Evolutionary conservation across 306 rosid genomes (phyloP).

Genomic region (Crataegus laevigata): DNA sequence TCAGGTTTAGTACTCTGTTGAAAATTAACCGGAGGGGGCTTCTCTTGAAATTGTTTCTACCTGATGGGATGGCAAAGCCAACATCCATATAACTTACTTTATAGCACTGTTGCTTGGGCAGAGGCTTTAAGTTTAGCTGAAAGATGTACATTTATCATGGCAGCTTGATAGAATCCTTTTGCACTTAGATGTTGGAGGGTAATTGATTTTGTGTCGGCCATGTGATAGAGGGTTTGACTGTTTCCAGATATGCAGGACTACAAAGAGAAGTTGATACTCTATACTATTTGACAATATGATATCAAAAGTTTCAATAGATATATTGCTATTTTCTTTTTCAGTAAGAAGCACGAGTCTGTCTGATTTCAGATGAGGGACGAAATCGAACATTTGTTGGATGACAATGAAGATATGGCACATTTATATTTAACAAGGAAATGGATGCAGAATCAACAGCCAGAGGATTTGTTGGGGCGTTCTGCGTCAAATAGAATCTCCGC

Average conservation of each 20-base stretch:
- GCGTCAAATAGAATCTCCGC: slow-evolving; percentile 36
- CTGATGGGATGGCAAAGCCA: background rate
- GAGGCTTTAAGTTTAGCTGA: background rate
- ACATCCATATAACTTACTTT: background rate
- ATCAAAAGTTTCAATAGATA: background rate
- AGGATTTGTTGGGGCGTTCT: slow-evolving; percentile 44
- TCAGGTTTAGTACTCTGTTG: no score
- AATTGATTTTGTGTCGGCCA: background rate
- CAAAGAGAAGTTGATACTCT: background rate
- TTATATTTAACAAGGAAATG: slow-evolving; percentile 86
- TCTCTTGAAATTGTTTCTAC: background rate
- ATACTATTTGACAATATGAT: background rate
- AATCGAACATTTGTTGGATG: slow-evolving; percentile 87
- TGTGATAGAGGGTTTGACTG: background rate
- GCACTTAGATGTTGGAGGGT: background rate
- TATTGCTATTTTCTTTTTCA: background rate
- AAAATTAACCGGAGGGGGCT: background rate
- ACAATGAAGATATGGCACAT: slow-evolving; percentile 92
- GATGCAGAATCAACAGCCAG: slow-evolving; percentile 70
- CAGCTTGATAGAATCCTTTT: background rate
- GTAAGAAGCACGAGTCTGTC: background rate
- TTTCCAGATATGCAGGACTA: background rate
- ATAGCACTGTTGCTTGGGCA: no score
- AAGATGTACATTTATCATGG: background rate
- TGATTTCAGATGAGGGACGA: slow-evolving; percentile 76